Evolutionary conservation across 192 early-diverging fungal species (phyloP).

Genomic region (Umbelopsis isabellina): DNA sequence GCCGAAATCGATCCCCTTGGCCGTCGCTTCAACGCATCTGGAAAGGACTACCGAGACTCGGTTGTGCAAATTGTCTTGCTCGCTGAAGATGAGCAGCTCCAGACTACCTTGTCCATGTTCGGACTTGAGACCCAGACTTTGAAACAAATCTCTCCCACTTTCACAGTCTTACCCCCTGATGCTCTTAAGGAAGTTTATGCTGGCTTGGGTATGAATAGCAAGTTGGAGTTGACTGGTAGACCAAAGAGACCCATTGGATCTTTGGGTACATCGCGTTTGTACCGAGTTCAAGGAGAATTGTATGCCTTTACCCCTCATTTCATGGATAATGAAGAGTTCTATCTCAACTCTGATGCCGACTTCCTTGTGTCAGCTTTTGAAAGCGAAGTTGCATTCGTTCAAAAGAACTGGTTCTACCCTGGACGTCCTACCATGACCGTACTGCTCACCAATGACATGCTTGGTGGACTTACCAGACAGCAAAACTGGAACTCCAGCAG

Average conservation of each 20-base stretch:
- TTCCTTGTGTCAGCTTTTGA: conserved; percentile 79
- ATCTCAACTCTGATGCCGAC: conserved; percentile 84
- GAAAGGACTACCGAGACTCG: conserved; percentile 51
- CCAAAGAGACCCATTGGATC: conserved; percentile 80
- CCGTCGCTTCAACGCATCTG: conserved; percentile 62
- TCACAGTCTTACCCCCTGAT: conserved; percentile 72
- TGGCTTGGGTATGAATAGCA: conserved; percentile 74
- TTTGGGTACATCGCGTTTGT: conserved; percentile 77
- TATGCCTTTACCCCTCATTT: conserved; percentile 88
- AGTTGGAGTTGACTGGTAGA: conserved; percentile 75
- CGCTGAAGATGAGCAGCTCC: conserved; percentile 71
- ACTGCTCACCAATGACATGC: conserved; percentile 78
- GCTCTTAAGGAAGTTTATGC: conserved; percentile 79
- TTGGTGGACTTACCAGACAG: conserved; percentile 56
- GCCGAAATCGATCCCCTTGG: conserved; percentile 86
- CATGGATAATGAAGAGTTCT: conserved; percentile 87
- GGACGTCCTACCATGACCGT: conserved; percentile 82
- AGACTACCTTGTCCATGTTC: conserved; percentile 68
- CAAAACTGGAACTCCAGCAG: conserved; percentile 25
- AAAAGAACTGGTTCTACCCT: conserved; percentile 69
- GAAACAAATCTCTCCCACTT: conserved; percentile 63
- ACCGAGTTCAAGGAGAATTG: conserved; percentile 79
- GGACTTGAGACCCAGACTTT: conserved; percentile 82
- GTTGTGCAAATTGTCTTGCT: conserved; percentile 82
- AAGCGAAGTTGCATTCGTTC: conserved; percentile 74